Evolutionary conservation across 176 grass and related monocot species (phyloP), one percentile per base, ranked within the genome.

Genomic region (Poa pratensis): DNA sequence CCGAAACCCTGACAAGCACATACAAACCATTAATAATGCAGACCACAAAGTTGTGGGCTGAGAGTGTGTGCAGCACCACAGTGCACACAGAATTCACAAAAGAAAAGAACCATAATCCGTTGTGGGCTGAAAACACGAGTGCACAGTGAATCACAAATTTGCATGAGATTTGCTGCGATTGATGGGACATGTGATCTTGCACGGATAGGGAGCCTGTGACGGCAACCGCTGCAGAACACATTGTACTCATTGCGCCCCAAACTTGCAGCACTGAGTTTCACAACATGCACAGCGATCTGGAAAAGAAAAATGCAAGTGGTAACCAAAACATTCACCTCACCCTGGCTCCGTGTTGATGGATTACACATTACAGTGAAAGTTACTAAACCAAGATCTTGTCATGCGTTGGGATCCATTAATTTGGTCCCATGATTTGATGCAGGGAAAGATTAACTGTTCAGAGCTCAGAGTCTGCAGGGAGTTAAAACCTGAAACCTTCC

Each of bases 101-200:
- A 43, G 40, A 43, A 43, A 43, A 43, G 40, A 43, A 43, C 7
- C 40, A 43, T 43, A 46, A 46, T 46, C 45, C 45, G 45, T 46
- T 46, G 30, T 32, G 30, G 3, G 34, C 3, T 35, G 34, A 45
- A 46, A 46, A 46, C 0, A 48, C 3, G 45, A n/a, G 73, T 59
- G 49, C 26, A 64, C 7, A 57, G 19, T 55, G 68, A 69, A n/a
- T 3, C 40, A 24, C 42, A 30, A 45, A 51, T 32, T 49, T 49
- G 40, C 19, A 34, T 26, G 22, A 30, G 72, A 27, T 63, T 8
- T 46, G 10, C 45, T 3, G 20, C 55, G 79, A 73, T 73, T 39
- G 87, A 90, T 78, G 79, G 63, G 78, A 86, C 83, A 55, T 24
- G 45, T 88, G 87, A 88, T 84, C 57, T 84, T 84, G 78, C 88